Percentiles rank a stretch among this genome's conserved stretches.
These are phyloP conservation scores for Candida orba DNA, from an alignment of 805 yeast genomes.

Conservation along the genomic window DNA sequence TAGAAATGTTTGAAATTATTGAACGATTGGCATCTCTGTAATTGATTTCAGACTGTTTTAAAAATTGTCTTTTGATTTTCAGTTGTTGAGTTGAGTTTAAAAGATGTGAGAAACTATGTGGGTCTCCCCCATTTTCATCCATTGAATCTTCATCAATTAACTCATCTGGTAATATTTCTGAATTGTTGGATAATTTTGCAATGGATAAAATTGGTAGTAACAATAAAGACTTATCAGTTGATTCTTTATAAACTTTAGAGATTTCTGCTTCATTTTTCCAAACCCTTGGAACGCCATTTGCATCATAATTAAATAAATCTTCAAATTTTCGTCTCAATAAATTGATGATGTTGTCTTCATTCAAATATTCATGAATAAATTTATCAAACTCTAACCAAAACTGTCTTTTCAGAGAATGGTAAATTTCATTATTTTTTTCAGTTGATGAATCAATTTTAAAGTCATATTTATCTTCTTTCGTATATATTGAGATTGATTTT, in stretches of 20 bases:
- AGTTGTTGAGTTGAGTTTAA: slow-evolving; percentile 51
- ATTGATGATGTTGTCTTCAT: slow-evolving; percentile 57
- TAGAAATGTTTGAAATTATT: slow-evolving; percentile 64
- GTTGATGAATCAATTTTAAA: slow-evolving; percentile 56
- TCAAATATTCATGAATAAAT: slow-evolving; percentile 51
- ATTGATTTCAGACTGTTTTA: slow-evolving; percentile 69
- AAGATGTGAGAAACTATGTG: slow-evolving; percentile 47
- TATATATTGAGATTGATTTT: slow-evolving; percentile 26
- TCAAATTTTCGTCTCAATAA: slow-evolving; percentile 78
- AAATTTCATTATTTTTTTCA: slow-evolving; percentile 35
- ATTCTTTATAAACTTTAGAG: slow-evolving; percentile 52
- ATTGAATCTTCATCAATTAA: slow-evolving; percentile 33
- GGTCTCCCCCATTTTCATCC: slow-evolving; percentile 32
- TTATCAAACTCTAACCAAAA: slow-evolving; percentile 64
- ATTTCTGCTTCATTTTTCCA: slow-evolving; percentile 74
- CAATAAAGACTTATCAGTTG: slow-evolving; percentile 50
- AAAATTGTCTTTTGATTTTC: slow-evolving; percentile 50
- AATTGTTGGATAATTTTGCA: slow-evolving; percentile 46
- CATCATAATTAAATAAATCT: slow-evolving; percentile 75
- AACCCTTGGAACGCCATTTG: slow-evolving; percentile 70
- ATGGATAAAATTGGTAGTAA: slow-evolving; percentile 48
- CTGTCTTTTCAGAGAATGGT: slow-evolving; percentile 37
- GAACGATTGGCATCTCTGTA: slow-evolving; percentile 88
- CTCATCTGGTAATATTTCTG: slow-evolving; percentile 53
- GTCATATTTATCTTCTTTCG: slow-evolving; percentile 35